These are phyloP conservation scores for Heliamphora pulchella DNA, from an alignment of 179 eudicot species.

Conservation along the genomic window DNA sequence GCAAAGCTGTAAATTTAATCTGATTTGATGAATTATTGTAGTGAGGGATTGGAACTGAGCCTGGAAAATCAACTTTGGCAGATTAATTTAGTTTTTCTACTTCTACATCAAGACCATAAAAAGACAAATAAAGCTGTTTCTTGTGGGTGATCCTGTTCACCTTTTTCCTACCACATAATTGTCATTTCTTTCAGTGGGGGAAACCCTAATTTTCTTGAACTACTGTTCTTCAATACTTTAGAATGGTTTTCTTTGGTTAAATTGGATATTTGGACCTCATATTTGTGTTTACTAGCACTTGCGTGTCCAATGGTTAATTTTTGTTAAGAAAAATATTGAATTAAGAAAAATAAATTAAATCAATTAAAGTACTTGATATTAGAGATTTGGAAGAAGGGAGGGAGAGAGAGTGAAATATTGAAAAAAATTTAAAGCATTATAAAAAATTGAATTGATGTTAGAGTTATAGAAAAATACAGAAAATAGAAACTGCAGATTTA, in stretches of 20 bases:
- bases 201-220: neutral
- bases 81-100: neutral
- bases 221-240: neutral
- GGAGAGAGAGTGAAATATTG: too few relatives aligned
- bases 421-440: too few relatives aligned
- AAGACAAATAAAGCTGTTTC: constrained; percentile 2
- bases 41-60: neutral
- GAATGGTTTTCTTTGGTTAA: neutral
- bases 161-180: neutral
- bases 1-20: neutral
- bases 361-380: too few relatives aligned
- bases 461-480: too few relatives aligned
- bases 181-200: too few relatives aligned
- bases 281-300: neutral
- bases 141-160: neutral
- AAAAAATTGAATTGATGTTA: too few relatives aligned
- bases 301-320: too few relatives aligned
- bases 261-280: neutral
- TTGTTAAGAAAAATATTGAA: too few relatives aligned
- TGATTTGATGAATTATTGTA: neutral
- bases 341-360: too few relatives aligned
- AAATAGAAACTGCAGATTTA: too few relatives aligned
- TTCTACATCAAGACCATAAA: neutral
- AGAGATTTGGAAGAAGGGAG: too few relatives aligned
- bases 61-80: neutral